Percentiles rank a stretch among this genome's conserved stretches.
Conservation (phyloP, 2,329 filamentous ascomycete species). For the Mycogone perniciosa region DNA sequence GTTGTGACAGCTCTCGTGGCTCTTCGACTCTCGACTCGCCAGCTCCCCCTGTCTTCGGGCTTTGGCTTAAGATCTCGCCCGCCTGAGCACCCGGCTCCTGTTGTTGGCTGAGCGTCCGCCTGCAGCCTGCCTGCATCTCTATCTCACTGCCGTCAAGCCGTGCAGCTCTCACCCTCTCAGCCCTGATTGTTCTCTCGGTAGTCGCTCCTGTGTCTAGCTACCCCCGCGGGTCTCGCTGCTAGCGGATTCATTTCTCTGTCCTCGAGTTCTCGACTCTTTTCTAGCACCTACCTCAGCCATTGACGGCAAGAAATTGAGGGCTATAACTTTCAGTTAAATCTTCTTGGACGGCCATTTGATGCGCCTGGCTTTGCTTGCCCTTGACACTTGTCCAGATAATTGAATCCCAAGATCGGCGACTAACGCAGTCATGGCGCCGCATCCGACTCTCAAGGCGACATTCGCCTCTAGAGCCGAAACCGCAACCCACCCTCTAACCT, state of each 20-base stretch:
- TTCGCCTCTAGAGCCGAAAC: constrained; percentile 46
- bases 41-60: too few species aligned
- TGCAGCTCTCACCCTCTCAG: too few species aligned
- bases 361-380: background rate
- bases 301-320: too few species aligned
- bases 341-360: too few species aligned
- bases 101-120: too few species aligned
- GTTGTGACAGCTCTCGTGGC: too few species aligned
- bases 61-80: too few species aligned
- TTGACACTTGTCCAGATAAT: background rate
- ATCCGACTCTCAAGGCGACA: constrained; percentile 45
- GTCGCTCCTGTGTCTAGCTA: constrained; percentile 3
- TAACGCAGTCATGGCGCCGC: constrained; percentile 28
- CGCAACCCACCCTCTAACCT: constrained; percentile 50
- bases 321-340: too few species aligned
- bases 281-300: background rate
- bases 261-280: background rate
- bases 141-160: too few species aligned
- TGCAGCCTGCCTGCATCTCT: too few species aligned
- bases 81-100: too few species aligned
- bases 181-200: background rate
- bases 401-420: background rate
- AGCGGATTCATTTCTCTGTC: background rate
- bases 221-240: constrained; percentile 10
- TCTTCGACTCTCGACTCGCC: too few species aligned